Percentiles rank a stretch among this genome's conserved stretches.
Evolutionary conservation across 176 grass and related monocot species (phyloP).

Genomic region (Puccinellia tenuiflora): DNA sequence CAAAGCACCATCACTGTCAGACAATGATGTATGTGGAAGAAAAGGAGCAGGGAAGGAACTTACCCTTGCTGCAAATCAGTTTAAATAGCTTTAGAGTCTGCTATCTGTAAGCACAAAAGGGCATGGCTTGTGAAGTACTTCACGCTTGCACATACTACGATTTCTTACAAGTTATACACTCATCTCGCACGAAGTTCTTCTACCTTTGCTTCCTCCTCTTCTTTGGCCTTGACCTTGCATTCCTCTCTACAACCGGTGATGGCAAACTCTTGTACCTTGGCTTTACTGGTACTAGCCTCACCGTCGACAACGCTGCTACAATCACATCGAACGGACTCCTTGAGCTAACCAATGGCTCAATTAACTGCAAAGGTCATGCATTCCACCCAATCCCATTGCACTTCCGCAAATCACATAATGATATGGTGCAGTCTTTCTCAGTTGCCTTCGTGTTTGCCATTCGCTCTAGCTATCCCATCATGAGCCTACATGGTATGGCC

Average conservation of each 20-base stretch:
- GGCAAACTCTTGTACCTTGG: background rate
- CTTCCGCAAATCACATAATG: background rate
- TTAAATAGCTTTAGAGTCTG: background rate
- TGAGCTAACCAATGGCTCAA: slow-evolving; percentile 11
- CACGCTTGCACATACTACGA: background rate
- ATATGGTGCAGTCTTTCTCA: background rate
- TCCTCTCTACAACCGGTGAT: background rate
- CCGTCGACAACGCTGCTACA: background rate
- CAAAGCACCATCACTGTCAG: background rate
- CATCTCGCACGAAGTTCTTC: background rate
- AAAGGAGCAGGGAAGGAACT: background rate
- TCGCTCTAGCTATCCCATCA: background rate
- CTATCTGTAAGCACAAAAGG: background rate
- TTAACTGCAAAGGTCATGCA: slow-evolving; percentile 19
- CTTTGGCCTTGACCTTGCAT: background rate
- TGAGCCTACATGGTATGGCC: background rate
- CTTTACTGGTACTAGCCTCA: background rate
- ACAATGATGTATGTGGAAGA: background rate
- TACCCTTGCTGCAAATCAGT: background rate
- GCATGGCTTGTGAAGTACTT: background rate
- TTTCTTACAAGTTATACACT: background rate
- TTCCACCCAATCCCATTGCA: slow-evolving; percentile 19
- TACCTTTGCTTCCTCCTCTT: background rate
- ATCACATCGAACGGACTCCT: slow-evolving; percentile 11
- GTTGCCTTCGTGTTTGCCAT: slow-evolving; percentile 8